phyloP scores from a whole-genome alignment of 176 grass and related monocot species.

The Paspalum notatum region DNA sequence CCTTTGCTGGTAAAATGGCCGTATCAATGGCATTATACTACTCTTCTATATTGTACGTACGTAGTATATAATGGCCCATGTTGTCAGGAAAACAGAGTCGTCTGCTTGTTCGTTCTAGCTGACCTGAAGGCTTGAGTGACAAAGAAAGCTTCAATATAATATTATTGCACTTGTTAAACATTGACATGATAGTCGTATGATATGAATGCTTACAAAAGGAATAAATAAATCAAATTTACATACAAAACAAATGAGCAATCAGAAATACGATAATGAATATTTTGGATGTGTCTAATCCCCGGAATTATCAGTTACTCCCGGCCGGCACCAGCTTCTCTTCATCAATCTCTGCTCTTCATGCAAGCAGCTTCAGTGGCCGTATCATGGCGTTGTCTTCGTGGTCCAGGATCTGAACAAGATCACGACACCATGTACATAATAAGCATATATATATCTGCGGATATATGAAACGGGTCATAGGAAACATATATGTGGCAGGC shows the following conservation, averaged over 20 bases:
- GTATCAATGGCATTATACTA: too few species aligned
- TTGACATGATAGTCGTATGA: neutral
- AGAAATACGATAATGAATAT: neutral
- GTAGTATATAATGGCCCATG: too few species aligned
- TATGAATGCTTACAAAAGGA: neutral
- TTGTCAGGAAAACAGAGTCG: too few species aligned
- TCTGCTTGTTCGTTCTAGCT: too few species aligned
- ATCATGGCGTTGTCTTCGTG: slow-evolving; percentile 91
- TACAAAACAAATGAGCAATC: neutral
- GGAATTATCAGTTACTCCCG: neutral
- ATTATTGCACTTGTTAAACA: neutral
- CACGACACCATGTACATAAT: neutral
- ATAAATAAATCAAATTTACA: neutral
- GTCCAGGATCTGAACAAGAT: slow-evolving; percentile 63
- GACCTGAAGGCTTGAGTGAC: neutral
- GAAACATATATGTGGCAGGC: neutral
- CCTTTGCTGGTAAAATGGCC: too few species aligned
- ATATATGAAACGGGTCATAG: too few species aligned
- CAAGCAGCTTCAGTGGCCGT: slow-evolving; percentile 61
- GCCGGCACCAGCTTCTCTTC: neutral
- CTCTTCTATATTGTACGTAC: too few species aligned
- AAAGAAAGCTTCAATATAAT: neutral
- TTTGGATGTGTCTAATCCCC: neutral
- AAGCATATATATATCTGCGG: neutral
- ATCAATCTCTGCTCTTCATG: neutral